Conservation (phyloP, 2,329 filamentous ascomycete genomes). For the Alternaria conjuncta region DNA sequence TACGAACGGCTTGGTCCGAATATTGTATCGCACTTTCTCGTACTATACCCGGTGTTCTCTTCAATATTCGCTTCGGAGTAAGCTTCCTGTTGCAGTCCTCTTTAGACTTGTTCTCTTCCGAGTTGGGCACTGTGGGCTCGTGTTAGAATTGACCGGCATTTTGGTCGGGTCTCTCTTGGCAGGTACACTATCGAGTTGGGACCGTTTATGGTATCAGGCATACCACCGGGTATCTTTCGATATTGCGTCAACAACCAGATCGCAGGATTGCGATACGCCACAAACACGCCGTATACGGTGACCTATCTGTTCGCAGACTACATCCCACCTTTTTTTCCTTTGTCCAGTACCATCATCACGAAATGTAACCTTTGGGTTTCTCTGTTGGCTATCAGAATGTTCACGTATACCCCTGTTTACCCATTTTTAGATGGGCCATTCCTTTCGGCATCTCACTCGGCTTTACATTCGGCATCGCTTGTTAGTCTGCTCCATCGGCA, state of each 20-base stretch:
- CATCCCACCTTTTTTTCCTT: background rate
- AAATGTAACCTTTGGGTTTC: constrained; percentile 9
- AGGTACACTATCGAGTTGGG: background rate
- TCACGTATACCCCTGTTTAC: constrained; percentile 29
- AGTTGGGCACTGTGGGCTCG: background rate
- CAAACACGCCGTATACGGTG: background rate
- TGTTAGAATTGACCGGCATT: background rate
- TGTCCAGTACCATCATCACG: constrained; percentile 3
- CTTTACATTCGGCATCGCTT: background rate
- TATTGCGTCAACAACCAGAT: background rate
- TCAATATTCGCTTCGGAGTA: background rate
- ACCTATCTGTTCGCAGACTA: background rate
- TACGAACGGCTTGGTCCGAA: background rate
- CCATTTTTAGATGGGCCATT: constrained; percentile 13
- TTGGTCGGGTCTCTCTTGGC: background rate
- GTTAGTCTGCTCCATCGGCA: background rate
- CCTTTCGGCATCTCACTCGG: background rate
- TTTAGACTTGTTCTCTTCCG: background rate
- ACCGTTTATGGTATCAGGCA: constrained; percentile 1
- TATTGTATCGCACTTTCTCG: background rate
- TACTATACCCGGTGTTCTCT: constrained; percentile 1
- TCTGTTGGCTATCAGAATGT: constrained; percentile 26
- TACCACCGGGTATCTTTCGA: background rate
- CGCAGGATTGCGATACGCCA: background rate
- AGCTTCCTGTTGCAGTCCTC: background rate